phyloP scores from a whole-genome alignment of 139 green algal species.

The Chlorella sp. region DNA sequence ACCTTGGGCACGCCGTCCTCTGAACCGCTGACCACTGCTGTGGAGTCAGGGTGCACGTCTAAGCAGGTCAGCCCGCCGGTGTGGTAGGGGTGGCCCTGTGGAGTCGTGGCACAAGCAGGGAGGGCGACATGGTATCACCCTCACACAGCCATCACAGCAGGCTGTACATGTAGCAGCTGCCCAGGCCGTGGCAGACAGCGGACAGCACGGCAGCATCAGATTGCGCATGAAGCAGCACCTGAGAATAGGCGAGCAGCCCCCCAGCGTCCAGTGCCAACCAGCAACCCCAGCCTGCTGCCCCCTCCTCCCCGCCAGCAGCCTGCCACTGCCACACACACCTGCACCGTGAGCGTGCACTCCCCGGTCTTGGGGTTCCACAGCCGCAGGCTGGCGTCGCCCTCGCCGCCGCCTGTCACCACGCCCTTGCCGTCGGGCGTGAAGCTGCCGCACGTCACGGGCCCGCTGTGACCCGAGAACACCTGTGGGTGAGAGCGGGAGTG shows the following conservation, averaged over 20 bases:
- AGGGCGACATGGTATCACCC: no score
- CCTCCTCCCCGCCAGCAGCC: no score
- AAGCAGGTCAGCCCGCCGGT: constrained; percentile 79
- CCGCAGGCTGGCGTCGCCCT: constrained; percentile 79
- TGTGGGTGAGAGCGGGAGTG: constrained; percentile 32
- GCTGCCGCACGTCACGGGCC: constrained; percentile 79
- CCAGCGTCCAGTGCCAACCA: no score
- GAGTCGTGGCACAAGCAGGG: not conserved
- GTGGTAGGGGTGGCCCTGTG: constrained; percentile 40
- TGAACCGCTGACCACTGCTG: constrained; percentile 65
- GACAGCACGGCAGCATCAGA: no score
- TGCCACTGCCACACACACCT: constrained; percentile 47
- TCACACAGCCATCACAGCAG: not conserved
- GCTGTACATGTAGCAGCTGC: not conserved
- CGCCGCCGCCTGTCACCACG: constrained; percentile 87
- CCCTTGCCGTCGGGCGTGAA: constrained; percentile 92
- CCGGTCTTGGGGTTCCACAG: constrained; percentile 90
- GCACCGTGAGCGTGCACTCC: constrained; percentile 64
- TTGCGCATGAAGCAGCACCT: no score
- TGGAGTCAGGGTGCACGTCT: constrained; percentile 61
- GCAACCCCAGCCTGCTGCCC: no score
- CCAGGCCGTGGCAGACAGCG: no score
- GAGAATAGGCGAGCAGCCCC: no score
- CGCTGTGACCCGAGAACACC: constrained; percentile 90
- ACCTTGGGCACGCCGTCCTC: constrained; percentile 76